Evolutionary conservation across 345 rosid genomes (phyloP), one percentile per base, ranked within the genome.

Genomic region (Eutrema heterophyllum): DNA sequence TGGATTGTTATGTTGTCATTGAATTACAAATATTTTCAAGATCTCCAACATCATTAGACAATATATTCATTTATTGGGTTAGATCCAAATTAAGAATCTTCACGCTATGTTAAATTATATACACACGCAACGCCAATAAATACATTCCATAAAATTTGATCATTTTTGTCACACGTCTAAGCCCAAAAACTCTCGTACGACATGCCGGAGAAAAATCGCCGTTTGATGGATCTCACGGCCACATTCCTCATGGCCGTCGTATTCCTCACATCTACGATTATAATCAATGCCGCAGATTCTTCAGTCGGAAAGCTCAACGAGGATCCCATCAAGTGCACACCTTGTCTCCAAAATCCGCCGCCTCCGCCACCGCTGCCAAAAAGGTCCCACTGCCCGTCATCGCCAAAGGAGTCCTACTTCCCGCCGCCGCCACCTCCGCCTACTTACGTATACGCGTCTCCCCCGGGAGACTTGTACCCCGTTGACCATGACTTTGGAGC

Each of bases 401-500:
- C 79, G 0, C 78, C 83, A 36, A 36, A 36, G 41, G 61, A 56
- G 63, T 9, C 39, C 13, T 15, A 32, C 61, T 30, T 9, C 9
- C 62, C 62, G 5, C 88, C 90, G 2, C 64, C 33, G 3, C 56
- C 71, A 2, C 71, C 71, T 50, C 51, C 67, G 29, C 10, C 83
- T 1, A 64, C 79, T 14, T 66, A 71, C 32, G 64, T 71, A 18
- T 80, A 73, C 79, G 54, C 71, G 35, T 65, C 83, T 44, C 86
- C 92, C 7, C 86, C 87, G 21, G 89, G 85, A 43, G 45, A 73
- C 59, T 18, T 87, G 68, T 85, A 87, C 75, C 82, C 89, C 0
- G 6, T 84, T 48, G 86, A 81, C 81, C 77, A 60, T 41, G 45
- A 70, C 46, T 80, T 66, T 29, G 64, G 77, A 6, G 78, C 62